Base-by-base conservation (phyloP, 2,329 filamentous ascomycete species). In the Calonectria pseudoturangicola region DNA sequence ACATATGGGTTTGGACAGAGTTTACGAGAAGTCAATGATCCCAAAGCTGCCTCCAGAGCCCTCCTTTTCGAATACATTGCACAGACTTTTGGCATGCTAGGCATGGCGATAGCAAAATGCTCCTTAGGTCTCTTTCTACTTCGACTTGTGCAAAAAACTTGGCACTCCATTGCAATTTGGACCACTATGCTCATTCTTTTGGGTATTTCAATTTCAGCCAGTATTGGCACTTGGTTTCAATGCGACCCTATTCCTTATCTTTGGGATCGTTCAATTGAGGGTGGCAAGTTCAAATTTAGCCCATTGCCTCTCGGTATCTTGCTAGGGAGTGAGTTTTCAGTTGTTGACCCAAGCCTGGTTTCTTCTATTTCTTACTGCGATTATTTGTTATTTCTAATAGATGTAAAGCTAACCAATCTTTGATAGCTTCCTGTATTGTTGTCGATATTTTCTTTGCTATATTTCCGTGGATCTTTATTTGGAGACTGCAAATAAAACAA, bases 391-490 rank as follows among this genome's bases (percentile, higher is more conserved):
- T 36, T 36, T 36, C 5, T 36, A 21, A 21, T 21, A 10, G 18
- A 21, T 2, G 2, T 25, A 13, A 3, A 13, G 27, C 54, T 58
- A 27, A 58, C 15, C 2, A 25, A 6, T 8, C 6, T 9, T 7
- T 41, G 33, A 41, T 39, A 76, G 72, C 27, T 15, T 66, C 25
- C 13, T 73, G 66, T 16, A 75, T 82, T 18, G 66, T 81, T 2
- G 78, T 78, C 62, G 84, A 85, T 70, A 84, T 85, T 58, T 82
- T 82, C 68, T 84, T 83, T 60, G 83, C 82, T 39, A 71, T 81
- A 15, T 83, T 86, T n/a, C 85, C 85, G 0, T 87, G 85, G 84
- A 80, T 84, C 8, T 79, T 87, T 21, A 80, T 86, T 27, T 86
- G 84, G 85, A 81, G 81, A 4, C 73, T 86, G 10, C 82, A 84